phyloP scores from a whole-genome alignment of 116 monocot genomes.

The Posidonia oceanica region DNA sequence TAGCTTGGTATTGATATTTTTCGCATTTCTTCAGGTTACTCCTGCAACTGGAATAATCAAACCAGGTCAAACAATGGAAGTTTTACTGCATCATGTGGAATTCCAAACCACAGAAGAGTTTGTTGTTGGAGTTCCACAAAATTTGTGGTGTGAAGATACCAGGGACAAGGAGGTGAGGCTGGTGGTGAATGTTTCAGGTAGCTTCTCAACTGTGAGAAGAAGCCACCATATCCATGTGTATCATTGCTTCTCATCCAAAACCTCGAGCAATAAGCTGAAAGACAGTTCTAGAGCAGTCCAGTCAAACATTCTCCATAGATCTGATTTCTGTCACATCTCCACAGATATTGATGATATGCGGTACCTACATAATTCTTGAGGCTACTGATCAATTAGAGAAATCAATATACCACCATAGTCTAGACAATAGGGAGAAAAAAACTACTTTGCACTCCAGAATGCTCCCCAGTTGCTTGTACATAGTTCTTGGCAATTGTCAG shows the following conservation, averaged over 20 bases:
- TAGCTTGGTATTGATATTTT: neutral
- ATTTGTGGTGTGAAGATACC: conserved; percentile 59
- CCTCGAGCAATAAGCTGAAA: neutral
- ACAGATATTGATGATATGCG: neutral
- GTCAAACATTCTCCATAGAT: conserved; percentile 3
- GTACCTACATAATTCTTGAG: neutral
- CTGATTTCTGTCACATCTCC: neutral
- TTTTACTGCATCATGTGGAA: conserved; percentile 62
- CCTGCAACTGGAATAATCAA: conserved; percentile 67
- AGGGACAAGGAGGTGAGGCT: conserved; percentile 59
- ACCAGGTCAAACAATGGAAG: conserved; percentile 51
- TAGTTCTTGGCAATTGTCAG: too few species aligned
- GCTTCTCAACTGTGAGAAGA: conserved; percentile 26
- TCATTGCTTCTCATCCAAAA: conserved; percentile 30
- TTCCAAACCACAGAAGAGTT: conserved; percentile 53
- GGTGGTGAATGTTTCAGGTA: conserved; percentile 45
- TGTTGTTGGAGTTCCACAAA: conserved; percentile 63
- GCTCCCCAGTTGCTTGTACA: too few species aligned
- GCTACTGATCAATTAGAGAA: too few species aligned
- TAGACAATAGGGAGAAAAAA: too few species aligned
- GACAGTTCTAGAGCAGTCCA: neutral
- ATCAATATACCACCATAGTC: too few species aligned
- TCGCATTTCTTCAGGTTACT: conserved; percentile 27
- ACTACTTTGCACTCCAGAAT: too few species aligned
- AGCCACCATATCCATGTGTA: conserved; percentile 42